Evolutionary conservation across 2,329 filamentous ascomycete species (phyloP).

Genomic region (Plenodomus tracheiphilus): DNA sequence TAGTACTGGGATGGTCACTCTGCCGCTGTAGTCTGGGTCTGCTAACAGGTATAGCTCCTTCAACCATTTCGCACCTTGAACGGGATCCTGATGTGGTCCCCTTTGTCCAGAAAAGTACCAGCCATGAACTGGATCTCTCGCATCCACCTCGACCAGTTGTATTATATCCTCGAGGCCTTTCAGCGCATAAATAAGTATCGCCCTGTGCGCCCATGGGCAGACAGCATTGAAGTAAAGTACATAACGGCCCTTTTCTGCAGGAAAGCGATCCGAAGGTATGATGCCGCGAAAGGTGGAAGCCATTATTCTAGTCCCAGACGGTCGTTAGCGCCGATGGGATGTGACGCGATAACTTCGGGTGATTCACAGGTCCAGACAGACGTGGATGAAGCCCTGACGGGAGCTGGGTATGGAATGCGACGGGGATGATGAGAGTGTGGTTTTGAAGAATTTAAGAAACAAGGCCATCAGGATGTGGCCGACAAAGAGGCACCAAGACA

Average conservation of each 20-base stretch:
- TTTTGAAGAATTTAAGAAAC: slow-evolving; percentile 1
- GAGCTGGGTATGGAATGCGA: slow-evolving; percentile 2
- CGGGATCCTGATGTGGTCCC: slow-evolving; percentile 33
- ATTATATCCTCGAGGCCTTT: slow-evolving; percentile 57
- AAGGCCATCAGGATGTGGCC: background rate
- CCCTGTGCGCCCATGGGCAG: slow-evolving; percentile 66
- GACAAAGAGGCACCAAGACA: background rate
- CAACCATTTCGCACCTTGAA: slow-evolving; percentile 36
- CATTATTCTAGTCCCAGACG: slow-evolving; percentile 56
- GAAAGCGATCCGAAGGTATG: slow-evolving; percentile 60
- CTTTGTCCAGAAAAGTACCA: slow-evolving; percentile 38
- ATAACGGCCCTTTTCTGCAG: slow-evolving; percentile 64
- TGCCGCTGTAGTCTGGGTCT: slow-evolving; percentile 54
- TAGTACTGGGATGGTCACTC: slow-evolving; percentile 82
- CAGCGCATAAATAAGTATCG: slow-evolving; percentile 52
- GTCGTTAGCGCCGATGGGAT: slow-evolving; percentile 48
- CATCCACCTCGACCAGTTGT: slow-evolving; percentile 52
- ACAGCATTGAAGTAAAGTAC: slow-evolving; percentile 63
- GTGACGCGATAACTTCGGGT: slow-evolving; percentile 3
- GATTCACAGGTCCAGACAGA: background rate
- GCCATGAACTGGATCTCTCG: slow-evolving; percentile 29
- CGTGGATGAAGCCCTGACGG: background rate
- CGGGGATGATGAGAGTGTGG: slow-evolving; percentile 8
- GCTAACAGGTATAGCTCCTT: slow-evolving; percentile 74
- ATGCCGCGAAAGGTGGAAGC: slow-evolving; percentile 59